Evolutionary conservation across 352 stramenopile species (phyloP).

Genomic region (Phytophthora pinifolia): DNA sequence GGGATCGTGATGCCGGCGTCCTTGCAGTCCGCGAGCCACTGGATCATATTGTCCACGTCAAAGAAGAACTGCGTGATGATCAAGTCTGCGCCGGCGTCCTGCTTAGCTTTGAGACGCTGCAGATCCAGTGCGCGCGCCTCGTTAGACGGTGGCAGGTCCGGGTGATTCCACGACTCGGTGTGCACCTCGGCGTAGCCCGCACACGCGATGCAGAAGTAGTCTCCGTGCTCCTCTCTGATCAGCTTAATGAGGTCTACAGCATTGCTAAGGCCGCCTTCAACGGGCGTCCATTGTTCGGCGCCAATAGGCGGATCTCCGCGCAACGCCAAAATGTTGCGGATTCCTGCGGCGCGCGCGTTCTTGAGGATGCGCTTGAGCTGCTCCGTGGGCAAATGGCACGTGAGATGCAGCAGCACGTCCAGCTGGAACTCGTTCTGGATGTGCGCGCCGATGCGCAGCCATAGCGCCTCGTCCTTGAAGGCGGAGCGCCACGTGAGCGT

Average conservation of each 20-base stretch:
- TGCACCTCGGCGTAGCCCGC: slow-evolving; percentile 97
- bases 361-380: slow-evolving; percentile 64
- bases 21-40: slow-evolving; percentile 95
- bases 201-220: slow-evolving; percentile 97
- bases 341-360: slow-evolving; percentile 79
- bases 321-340: slow-evolving; percentile 98
- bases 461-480: slow-evolving; percentile 89
- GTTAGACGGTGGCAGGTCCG: slow-evolving; percentile 76
- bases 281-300: slow-evolving; percentile 79
- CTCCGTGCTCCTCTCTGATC: slow-evolving; percentile 95
- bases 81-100: slow-evolving; percentile 97
- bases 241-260: slow-evolving; percentile 96
- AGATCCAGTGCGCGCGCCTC: slow-evolving; percentile 90
- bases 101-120: slow-evolving; percentile 96
- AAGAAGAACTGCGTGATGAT: slow-evolving; percentile 99
- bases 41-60: slow-evolving; percentile 95
- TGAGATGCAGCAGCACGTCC: slow-evolving; percentile 80
- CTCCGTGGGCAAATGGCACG: slow-evolving; percentile 72
- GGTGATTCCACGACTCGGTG: slow-evolving; percentile 85
- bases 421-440: slow-evolving; percentile 88
- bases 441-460: slow-evolving; percentile 88
- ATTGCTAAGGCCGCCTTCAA: slow-evolving; percentile 92
- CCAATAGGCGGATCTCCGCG: slow-evolving; percentile 95
- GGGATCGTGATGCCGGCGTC: slow-evolving; percentile 93
- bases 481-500: slow-evolving; percentile 89